phyloP scores from a whole-genome alignment of 2,329 filamentous ascomycete species.

The Arthrobotrys musiformis region DNA sequence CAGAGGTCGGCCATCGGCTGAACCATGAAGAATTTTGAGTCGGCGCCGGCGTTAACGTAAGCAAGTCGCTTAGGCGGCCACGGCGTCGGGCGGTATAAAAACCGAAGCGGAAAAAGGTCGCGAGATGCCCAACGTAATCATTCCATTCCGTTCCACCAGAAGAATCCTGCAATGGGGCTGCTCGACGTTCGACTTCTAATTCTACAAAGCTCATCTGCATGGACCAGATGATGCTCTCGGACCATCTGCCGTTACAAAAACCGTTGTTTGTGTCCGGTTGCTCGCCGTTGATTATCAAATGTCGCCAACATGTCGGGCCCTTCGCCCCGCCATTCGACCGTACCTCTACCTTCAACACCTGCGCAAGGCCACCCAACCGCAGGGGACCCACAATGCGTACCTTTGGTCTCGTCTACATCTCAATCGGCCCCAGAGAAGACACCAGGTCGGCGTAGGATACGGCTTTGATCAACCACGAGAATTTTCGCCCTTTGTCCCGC shows the following conservation, averaged over 20 bases:
- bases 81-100: slow-evolving; percentile 31
- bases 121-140: slow-evolving; percentile 42
- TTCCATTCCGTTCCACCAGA: slow-evolving; percentile 1
- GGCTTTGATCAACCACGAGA: slow-evolving; percentile 54
- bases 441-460: slow-evolving; percentile 50
- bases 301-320: slow-evolving; percentile 39
- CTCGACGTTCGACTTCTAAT: neutral
- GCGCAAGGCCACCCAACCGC: slow-evolving; percentile 5
- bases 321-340: slow-evolving; percentile 34
- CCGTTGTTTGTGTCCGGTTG: slow-evolving; percentile 9
- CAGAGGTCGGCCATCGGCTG: neutral
- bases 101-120: slow-evolving; percentile 52
- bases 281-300: slow-evolving; percentile 21
- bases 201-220: slow-evolving; percentile 12
- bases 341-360: slow-evolving; percentile 41
- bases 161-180: slow-evolving; percentile 8
- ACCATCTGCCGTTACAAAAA: neutral
- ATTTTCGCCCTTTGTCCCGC: slow-evolving; percentile 77
- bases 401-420: slow-evolving; percentile 18
- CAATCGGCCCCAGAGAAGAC: slow-evolving; percentile 35
- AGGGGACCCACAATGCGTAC: neutral
- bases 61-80: neutral
- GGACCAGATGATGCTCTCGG: slow-evolving; percentile 37
- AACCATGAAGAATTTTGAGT: neutral
- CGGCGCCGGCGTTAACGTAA: slow-evolving; percentile 29